Conservation (phyloP, 768 basidiomycete species). For the Antrodiella citrinella region DNA sequence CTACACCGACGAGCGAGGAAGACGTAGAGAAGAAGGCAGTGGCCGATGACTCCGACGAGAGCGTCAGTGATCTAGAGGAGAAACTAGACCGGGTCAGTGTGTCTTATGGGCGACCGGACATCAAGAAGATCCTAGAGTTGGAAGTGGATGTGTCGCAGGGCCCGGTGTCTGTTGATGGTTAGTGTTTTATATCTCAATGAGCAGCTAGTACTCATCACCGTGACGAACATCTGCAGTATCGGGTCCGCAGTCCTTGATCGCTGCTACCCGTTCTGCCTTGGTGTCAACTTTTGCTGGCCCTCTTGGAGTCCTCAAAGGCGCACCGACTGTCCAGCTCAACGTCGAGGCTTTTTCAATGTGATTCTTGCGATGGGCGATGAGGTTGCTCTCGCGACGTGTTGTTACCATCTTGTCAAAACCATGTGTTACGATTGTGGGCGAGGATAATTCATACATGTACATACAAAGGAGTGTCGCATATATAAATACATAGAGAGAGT, state of each 20-base stretch:
- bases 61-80: constrained; percentile 6
- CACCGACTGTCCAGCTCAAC: constrained; percentile 11
- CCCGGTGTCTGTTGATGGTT: constrained; percentile 26
- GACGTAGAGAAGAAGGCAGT: constrained; percentile 1
- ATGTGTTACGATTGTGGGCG: too few species aligned
- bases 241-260: constrained; percentile 5
- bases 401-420: too few species aligned
- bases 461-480: too few species aligned
- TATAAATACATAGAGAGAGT: too few species aligned
- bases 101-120: constrained; percentile 19
- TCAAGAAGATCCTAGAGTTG: constrained; percentile 18
- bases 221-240: constrained; percentile 6
- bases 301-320: constrained; percentile 13
- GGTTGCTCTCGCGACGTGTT: too few species aligned
- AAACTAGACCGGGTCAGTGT: neutral
- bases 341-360: constrained; percentile 11
- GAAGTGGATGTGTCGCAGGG: constrained; percentile 16
- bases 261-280: constrained; percentile 1
- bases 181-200: constrained; percentile 3
- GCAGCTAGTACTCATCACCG: too few species aligned
- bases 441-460: too few species aligned
- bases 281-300: constrained; percentile 8
- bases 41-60: neutral
- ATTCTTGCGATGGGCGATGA: too few species aligned
- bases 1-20: constrained; percentile 1